Evolutionary conservation across 2,329 filamentous ascomycete species (phyloP), one percentile per base, ranked within the genome.

Genomic region (Aspergillus terreus): DNA sequence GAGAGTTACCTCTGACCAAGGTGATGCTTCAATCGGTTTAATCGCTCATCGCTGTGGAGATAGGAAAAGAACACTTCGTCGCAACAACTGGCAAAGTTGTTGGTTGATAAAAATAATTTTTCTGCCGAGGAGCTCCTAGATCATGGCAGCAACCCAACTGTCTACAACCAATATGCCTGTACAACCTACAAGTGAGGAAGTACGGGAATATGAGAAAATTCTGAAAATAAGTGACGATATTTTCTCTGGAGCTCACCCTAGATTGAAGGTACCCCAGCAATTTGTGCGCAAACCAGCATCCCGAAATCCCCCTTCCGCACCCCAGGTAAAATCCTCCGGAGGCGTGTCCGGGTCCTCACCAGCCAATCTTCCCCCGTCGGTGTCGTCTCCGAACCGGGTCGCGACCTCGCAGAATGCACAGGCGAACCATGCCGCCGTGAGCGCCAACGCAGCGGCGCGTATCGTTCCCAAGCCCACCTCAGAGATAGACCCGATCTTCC

Each of bases 151-250:
- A 51, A 62, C 66, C 62, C 66, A 68, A 52, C 60, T 66, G 51
- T 55, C 64, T 54, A 53, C 69, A 56, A 60, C 64, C 58, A 62
- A 62, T 54, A 57, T 63, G 56, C 48, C 58, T 40, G 60, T 62
- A 27, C 55, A 63, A 49, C 61, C 66, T 50, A 54, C 82, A 59
- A 67, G 78, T 52, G 75, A 79, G 63, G 82, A 86, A 65, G 72
- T 86, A 46, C 71, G 78, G 63, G 83, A 92, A 72, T 94, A 90
- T 76, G 82, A 87, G 66, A 90, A 86, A 74, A 88, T 97, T 64
- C 70, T 95, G 65, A 82, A 79, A 61, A 85, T 97, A 71, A 86
- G 85, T 71, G 88, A 96, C 76, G 80, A 85, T 61, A 82, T 97
- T 62, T 78, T 94, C 67, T 83, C 88, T 69, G 91, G 92, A 66